Evolutionary conservation across 2,329 filamentous ascomycete genomes (phyloP), one percentile per base, ranked within the genome.

Genomic region (Trichoderma hamatum): DNA sequence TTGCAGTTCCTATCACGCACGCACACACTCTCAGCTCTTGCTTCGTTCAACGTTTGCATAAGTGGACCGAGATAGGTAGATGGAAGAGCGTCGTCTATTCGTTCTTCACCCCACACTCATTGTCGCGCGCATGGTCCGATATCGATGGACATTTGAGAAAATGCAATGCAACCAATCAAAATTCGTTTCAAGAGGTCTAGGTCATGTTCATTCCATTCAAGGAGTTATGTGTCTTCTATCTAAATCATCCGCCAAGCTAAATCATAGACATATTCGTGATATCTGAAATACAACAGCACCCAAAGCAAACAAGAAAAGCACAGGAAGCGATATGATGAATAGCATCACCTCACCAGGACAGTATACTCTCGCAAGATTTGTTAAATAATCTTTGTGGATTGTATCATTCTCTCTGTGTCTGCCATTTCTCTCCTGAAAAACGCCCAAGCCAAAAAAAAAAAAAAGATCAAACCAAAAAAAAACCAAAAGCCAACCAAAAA

Each of bases 391-490:
- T 67, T 49, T 49, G 39, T 59, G 16, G 56, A 49, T 36, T 59
- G 39, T 28, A 56, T 56, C 19, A 56, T n/a, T 56, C 54, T 34
- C 30, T 58, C 55, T 58, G 9, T 36, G 55, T 14, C 56, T 59
- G 39, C 3, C 56, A 43, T 56, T 16, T 36, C 28, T 58, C 52
- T 36, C 51, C 54, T n/a, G 46, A 32, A 58, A 56, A 67, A 67
- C 63, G 63, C 63, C 63, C 7, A 49, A 66, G 43, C 36, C 34
- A 39, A 55, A 16, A 56, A 16, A 19, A 21, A n/a, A 21, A 30
- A 49, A 51, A 30, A 58, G 32, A 24, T 39, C 52, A 54, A 49
- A 46, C 36, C 36, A 24, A 24, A 24, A 32, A 58, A 26, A 67
- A 51, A 65, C 36, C 51, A 43, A 56, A 19, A 51, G n/a, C 36